Percentiles rank a stretch among this genome's conserved stretches.
Evolutionary conservation across 331 rosid genomes (phyloP).

Genomic region (Telfairia occidentalis): DNA sequence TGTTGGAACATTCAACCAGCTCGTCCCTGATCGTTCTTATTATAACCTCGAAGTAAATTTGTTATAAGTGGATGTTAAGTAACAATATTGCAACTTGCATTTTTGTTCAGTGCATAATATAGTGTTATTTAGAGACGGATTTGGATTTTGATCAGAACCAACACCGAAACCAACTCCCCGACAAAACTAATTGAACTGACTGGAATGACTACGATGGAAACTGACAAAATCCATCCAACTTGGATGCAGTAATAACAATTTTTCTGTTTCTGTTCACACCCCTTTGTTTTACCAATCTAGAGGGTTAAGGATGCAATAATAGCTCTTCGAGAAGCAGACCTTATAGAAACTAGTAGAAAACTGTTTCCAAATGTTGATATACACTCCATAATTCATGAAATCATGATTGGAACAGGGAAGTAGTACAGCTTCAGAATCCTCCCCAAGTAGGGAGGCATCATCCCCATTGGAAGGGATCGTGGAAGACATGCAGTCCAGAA

Average conservation of each 20-base stretch:
- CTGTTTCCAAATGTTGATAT: background rate
- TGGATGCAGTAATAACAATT: background rate
- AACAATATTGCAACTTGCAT: background rate
- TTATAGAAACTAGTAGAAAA: background rate
- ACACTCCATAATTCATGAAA: background rate
- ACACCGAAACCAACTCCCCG: background rate
- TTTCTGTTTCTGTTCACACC: background rate
- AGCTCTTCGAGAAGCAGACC: background rate
- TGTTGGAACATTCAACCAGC: background rate
- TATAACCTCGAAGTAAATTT: background rate
- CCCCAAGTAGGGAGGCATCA: conserved; percentile 52
- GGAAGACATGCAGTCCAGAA: conserved; percentile 89
- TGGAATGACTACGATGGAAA: background rate
- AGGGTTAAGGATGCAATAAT: background rate
- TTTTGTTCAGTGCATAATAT: background rate
- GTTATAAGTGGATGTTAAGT: background rate
- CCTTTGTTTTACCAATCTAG: background rate
- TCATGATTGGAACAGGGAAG: conserved; percentile 46
- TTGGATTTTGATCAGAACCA: background rate
- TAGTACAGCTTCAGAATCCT: conserved; percentile 69
- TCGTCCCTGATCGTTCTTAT: background rate
- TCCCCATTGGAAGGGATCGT: conserved; percentile 59
- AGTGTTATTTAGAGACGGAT: background rate
- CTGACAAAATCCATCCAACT: background rate
- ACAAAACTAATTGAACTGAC: background rate